These are phyloP conservation scores for Hirsutella thompsonii DNA, from an alignment of 2,329 filamentous ascomycete species.

Conservation along the genomic window DNA sequence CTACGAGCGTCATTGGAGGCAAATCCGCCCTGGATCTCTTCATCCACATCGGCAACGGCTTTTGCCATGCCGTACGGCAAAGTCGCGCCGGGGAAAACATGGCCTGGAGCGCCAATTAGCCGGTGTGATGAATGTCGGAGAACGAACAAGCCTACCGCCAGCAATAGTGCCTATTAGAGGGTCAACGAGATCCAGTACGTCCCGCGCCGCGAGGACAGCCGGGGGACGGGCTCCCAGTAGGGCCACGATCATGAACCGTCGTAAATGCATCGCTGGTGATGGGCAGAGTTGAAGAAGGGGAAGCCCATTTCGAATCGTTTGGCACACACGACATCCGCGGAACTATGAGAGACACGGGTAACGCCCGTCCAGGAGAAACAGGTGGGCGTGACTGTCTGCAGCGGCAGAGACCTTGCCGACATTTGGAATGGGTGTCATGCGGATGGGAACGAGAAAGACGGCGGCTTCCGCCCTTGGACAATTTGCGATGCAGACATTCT, in stretches of 20 bases:
- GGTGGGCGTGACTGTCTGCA: too few relatives aligned
- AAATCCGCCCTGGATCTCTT: conserved; percentile 40
- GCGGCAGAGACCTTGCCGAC: not conserved
- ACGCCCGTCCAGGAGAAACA: too few relatives aligned
- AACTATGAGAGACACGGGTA: not conserved
- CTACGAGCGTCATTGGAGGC: conserved; percentile 27
- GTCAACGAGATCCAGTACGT: conserved; percentile 29
- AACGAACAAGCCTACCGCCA: conserved; percentile 35
- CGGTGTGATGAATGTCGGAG: not conserved
- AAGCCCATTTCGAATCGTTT: not conserved
- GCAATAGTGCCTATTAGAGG: conserved; percentile 48
- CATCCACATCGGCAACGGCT: conserved; percentile 17
- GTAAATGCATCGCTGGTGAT: not conserved
- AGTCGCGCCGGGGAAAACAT: conserved; percentile 36
- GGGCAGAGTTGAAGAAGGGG: not conserved
- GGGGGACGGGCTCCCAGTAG: not conserved
- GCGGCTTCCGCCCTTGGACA: not conserved
- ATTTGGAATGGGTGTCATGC: not conserved
- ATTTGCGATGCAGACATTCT: not conserved
- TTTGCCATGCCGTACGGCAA: conserved; percentile 30
- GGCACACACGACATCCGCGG: not conserved
- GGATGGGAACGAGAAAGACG: not conserved
- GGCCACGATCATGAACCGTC: not conserved
- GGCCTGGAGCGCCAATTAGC: not conserved
- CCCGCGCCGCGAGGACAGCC: not conserved